A percentile compares a stretch with the other conserved stretches of the same genome.
Evolutionary conservation across 129 eudicot species (phyloP).

Genomic region (Centrapalus pauciflorus): DNA sequence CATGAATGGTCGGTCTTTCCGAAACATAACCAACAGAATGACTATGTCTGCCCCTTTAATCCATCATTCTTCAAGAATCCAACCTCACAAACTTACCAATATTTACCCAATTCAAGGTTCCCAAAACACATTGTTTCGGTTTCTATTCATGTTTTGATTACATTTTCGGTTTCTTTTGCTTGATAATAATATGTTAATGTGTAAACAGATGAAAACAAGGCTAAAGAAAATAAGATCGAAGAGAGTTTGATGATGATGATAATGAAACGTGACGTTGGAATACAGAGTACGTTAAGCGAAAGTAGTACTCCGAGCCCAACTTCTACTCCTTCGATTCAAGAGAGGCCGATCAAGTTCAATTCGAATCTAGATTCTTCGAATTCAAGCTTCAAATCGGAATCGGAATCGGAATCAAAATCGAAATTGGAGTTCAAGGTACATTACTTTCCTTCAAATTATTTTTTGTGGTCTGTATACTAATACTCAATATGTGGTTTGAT

Average conservation of each 20-base stretch:
- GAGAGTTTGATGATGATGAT: slow-evolving; percentile 12
- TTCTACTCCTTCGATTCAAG: slow-evolving; percentile 59
- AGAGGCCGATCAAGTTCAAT: slow-evolving; percentile 37
- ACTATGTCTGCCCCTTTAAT: slow-evolving; percentile 92
- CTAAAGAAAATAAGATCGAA: slow-evolving; percentile 22
- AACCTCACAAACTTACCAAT: slow-evolving; percentile 33
- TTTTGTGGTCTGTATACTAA: neutral
- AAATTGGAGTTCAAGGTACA: slow-evolving; percentile 18
- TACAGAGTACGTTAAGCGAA: slow-evolving; percentile 44
- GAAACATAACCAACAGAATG: slow-evolving; percentile 49
- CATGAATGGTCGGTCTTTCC: slow-evolving; percentile 60
- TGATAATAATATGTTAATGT: neutral
- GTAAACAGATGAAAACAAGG: slow-evolving; percentile 39
- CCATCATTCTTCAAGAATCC: slow-evolving; percentile 43
- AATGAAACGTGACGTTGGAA: slow-evolving; percentile 71
- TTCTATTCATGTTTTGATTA: neutral
- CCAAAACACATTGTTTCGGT: neutral
- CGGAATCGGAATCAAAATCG: slow-evolving; percentile 12
- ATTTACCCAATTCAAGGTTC: slow-evolving; percentile 41
- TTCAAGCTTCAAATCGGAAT: slow-evolving; percentile 34
- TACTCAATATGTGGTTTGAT: neutral
- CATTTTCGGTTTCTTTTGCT: neutral
- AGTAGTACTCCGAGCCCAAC: slow-evolving; percentile 47
- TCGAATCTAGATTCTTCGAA: slow-evolving; percentile 38
- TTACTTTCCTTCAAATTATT: neutral